These are phyloP conservation scores for Apiotrichum montevideense DNA, from an alignment of 1,284 basidiomycete genomes.

Conservation along the genomic window DNA sequence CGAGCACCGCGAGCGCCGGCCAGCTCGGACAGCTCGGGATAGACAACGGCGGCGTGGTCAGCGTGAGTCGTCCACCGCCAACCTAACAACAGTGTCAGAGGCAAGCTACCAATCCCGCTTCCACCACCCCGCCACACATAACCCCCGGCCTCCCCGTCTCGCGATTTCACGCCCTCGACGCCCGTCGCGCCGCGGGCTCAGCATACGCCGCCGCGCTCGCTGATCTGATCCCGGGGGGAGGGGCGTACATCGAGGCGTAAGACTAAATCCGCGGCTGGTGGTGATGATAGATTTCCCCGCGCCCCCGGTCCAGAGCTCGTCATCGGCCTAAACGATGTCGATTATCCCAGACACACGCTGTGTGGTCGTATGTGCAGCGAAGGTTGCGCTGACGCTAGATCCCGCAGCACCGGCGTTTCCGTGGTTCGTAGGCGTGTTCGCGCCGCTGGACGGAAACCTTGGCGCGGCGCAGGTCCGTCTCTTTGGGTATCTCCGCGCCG, in stretches of 20 bases:
- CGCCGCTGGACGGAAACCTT: background rate
- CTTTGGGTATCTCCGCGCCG: background rate
- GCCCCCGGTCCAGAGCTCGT: no score
- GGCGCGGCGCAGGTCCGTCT: background rate
- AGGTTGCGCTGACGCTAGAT: background rate
- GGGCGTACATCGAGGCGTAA: background rate
- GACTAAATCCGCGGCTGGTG: background rate
- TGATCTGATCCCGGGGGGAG: background rate
- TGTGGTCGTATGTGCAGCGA: background rate
- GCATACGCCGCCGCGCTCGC: background rate
- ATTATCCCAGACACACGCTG: background rate
- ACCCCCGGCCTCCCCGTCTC: background rate
- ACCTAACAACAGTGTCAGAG: no score
- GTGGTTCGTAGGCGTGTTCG: background rate
- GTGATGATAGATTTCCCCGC: no score
- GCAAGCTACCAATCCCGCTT: no score
- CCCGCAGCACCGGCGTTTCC: conserved; percentile 2
- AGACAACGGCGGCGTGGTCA: no score
- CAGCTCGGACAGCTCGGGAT: no score
- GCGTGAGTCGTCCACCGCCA: no score
- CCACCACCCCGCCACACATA: background rate
- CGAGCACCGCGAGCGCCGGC: no score
- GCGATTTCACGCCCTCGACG: background rate
- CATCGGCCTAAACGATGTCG: no score
- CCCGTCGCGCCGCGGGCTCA: background rate